Conservation (phyloP, 495 filamentous ascomycete species). For the Tuber microsphaerosporum region DNA sequence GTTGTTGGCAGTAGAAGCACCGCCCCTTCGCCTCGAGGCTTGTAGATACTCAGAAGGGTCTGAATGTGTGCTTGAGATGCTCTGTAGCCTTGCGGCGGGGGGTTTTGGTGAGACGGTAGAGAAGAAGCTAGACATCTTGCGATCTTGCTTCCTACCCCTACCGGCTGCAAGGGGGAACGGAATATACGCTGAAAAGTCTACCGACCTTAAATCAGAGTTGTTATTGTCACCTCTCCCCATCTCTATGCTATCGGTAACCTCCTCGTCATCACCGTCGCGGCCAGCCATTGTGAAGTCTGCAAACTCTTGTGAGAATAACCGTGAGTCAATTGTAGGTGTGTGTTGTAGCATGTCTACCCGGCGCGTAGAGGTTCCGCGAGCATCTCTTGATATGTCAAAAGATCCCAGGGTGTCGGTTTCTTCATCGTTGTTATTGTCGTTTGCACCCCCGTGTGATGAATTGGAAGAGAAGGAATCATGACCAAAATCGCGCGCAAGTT, state of each 20-base stretch:
- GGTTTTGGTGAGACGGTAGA: constrained; percentile 11
- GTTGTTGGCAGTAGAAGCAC: constrained; percentile 1
- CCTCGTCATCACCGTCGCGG: constrained; percentile 25
- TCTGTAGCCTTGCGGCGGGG: constrained; percentile 10
- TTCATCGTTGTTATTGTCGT: constrained; percentile 21
- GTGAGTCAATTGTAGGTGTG: constrained; percentile 38
- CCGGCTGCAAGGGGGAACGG: constrained; percentile 24
- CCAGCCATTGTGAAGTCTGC: constrained; percentile 41
- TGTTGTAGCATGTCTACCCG: constrained; percentile 38
- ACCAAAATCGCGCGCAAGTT: constrained; percentile 40
- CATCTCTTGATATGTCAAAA: constrained; percentile 40
- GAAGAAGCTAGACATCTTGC: constrained; percentile 17
- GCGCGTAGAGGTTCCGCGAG: constrained; percentile 35
- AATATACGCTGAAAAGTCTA: constrained; percentile 31
- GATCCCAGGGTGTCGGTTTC: constrained; percentile 27
- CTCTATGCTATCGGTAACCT: constrained; percentile 23
- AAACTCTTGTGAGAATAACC: constrained; percentile 32
- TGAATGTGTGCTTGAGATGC: constrained; percentile 26
- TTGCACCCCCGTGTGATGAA: constrained; percentile 23
- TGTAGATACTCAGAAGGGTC: constrained; percentile 26
- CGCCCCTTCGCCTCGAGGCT: constrained; percentile 11
- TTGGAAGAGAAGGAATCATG: constrained; percentile 33
- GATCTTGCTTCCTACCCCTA: constrained; percentile 19
- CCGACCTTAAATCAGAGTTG: constrained; percentile 24
- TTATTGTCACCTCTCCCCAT: constrained; percentile 31